Evolutionary conservation across 441 rosid genomes (phyloP).

Genomic region (Viola pubescens): DNA sequence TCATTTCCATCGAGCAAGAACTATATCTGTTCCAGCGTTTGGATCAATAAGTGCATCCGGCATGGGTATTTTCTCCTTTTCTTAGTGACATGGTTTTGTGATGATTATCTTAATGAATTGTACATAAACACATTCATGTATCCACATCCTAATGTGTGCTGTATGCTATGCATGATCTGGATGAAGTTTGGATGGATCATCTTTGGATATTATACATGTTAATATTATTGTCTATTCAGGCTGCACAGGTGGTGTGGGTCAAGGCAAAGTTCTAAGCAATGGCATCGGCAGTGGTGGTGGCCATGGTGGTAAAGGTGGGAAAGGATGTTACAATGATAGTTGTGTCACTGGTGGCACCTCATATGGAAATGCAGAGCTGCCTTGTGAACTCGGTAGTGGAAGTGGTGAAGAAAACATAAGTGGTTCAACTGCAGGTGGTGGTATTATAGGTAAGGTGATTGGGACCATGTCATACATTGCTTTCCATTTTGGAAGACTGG

Average conservation of each 20-base stretch:
- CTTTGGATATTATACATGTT: conserved; percentile 5
- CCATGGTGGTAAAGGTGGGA: conserved; percentile 97
- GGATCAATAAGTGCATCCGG: conserved; percentile 88
- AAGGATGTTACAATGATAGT: conserved; percentile 53
- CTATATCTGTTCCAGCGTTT: conserved; percentile 59
- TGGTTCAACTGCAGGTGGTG: conserved; percentile 88
- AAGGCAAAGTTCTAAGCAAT: conserved; percentile 60
- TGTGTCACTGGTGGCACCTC: conserved; percentile 73
- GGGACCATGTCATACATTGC: background rate
- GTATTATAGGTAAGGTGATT: conserved; percentile 64
- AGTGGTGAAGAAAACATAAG: conserved; percentile 72
- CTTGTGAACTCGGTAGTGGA: conserved; percentile 99
- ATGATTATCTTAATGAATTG: background rate
- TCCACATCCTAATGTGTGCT: background rate
- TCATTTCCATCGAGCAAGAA: conserved; percentile 93
- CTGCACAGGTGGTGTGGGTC: conserved; percentile 93
- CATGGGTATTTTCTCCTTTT: conserved; percentile 59
- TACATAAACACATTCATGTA: background rate
- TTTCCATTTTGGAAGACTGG: background rate
- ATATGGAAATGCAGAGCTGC: conserved; percentile 81
- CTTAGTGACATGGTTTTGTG: conserved; percentile 12
- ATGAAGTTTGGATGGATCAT: conserved; percentile 10
- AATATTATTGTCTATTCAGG: conserved; percentile 47
- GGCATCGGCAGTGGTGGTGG: conserved; percentile 97
- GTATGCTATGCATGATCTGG: conserved; percentile 3